phyloP scores from a whole-genome alignment of 345 rosid genomes.

The Lepidium didymum region DNA sequence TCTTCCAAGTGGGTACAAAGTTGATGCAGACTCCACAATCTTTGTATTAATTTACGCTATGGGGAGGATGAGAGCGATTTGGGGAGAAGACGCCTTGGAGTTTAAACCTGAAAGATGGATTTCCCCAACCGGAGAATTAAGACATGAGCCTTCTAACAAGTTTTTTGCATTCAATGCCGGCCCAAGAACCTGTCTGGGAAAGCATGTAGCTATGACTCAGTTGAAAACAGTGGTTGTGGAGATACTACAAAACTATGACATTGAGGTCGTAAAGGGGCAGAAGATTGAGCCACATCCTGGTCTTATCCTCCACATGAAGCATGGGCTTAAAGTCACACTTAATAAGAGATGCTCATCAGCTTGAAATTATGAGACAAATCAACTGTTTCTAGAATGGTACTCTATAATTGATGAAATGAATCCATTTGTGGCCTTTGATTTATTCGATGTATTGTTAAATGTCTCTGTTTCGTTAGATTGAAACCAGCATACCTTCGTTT shows the following conservation, averaged over 20 bases:
- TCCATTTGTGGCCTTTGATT: too few species aligned
- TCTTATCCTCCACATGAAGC: background rate
- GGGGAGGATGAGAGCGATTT: background rate
- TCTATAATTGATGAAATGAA: too few species aligned
- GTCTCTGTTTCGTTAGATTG: too few species aligned
- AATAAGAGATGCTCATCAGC: background rate
- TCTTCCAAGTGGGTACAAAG: slow-evolving; percentile 28
- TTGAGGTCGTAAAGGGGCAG: background rate
- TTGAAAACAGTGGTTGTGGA: too few species aligned
- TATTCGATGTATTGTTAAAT: too few species aligned
- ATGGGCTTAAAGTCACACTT: slow-evolving; percentile 10
- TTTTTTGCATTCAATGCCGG: slow-evolving; percentile 16
- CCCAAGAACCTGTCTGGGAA: slow-evolving; percentile 12
- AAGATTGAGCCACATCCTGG: slow-evolving; percentile 13
- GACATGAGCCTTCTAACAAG: slow-evolving; percentile 21
- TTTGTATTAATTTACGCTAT: slow-evolving; percentile 10
- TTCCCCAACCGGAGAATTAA: background rate
- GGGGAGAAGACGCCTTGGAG: too few species aligned
- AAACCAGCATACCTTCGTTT: too few species aligned
- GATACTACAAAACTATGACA: too few species aligned
- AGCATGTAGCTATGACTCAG: background rate
- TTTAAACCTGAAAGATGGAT: background rate
- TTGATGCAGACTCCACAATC: slow-evolving; percentile 5
- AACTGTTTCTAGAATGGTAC: too few species aligned
- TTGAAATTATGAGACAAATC: background rate